Conservation (phyloP, 169 alveolate genomes). For the Besnoitia besnoiti region DNA sequence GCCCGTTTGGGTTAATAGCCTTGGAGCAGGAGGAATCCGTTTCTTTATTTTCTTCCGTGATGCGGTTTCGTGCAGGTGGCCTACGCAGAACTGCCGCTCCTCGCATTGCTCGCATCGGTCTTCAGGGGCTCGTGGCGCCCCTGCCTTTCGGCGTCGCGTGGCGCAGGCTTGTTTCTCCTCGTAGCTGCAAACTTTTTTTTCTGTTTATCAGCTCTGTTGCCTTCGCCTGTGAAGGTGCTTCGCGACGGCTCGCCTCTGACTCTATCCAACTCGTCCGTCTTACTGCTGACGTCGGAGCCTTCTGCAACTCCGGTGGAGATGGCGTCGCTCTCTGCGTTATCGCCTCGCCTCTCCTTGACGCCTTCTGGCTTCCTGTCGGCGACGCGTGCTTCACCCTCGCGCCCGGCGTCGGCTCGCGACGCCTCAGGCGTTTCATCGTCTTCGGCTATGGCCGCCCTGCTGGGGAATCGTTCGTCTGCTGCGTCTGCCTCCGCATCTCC, state of each 20-base stretch:
- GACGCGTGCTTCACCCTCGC: too few relatives aligned
- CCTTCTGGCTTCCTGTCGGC: too few relatives aligned
- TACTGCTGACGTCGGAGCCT: not conserved
- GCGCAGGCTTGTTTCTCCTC: not conserved
- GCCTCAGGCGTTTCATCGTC: not conserved
- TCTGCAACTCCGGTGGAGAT: not conserved
- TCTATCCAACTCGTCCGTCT: not conserved
- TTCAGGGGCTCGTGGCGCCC: not conserved
- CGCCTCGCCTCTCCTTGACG: not conserved
- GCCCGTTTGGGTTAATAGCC: too few relatives aligned
- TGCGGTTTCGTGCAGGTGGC: not conserved
- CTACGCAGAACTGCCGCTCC: constrained; percentile 17
- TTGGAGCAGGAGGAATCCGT: not conserved
- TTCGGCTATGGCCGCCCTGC: not conserved
- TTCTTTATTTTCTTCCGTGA: not conserved
- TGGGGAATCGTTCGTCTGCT: not conserved
- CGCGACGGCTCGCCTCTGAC: not conserved
- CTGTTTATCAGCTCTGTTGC: not conserved
- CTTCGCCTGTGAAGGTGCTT: not conserved
- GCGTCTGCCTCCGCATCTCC: not conserved
- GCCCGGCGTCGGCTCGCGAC: not conserved
- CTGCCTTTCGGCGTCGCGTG: not conserved
- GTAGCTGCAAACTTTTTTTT: not conserved
- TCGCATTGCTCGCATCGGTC: not conserved
- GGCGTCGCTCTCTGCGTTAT: not conserved